phyloP scores from a whole-genome alignment of 345 rosid genomes.

The Salix brachista region DNA sequence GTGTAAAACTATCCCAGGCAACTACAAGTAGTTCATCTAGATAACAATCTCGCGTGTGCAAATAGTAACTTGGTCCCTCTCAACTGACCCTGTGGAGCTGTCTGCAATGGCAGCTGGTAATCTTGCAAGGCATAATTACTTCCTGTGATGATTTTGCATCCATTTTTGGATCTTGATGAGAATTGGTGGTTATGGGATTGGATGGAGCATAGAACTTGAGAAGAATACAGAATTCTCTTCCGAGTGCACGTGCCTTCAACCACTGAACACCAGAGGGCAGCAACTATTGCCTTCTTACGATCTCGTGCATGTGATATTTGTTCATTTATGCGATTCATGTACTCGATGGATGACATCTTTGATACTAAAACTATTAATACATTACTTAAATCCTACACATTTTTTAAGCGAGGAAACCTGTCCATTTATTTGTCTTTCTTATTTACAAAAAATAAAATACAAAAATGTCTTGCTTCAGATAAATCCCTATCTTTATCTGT shows the following conservation, averaged over 20 bases:
- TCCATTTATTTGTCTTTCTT: no score
- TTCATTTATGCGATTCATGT: conserved; percentile 7
- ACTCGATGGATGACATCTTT: neutral
- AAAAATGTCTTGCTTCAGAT: no score
- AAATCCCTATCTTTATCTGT: no score
- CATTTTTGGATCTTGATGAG: neutral
- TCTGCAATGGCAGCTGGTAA: neutral
- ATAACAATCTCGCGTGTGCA: conserved; percentile 8
- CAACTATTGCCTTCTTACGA: neutral
- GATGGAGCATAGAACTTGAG: neutral
- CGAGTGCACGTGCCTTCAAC: neutral
- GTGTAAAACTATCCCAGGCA: conserved; percentile 25
- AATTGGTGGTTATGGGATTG: neutral
- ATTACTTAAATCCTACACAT: neutral
- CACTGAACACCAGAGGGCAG: neutral
- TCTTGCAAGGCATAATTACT: conserved; percentile 4
- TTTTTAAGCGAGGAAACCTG: neutral
- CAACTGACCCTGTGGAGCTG: neutral
- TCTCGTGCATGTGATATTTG: conserved; percentile 13
- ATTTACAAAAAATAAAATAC: no score
- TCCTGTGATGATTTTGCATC: neutral
- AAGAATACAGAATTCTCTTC: neutral
- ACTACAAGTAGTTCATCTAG: conserved; percentile 23
- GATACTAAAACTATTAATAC: conserved; percentile 5
- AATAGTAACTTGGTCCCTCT: neutral